These are phyloP conservation scores for Trametes punicea DNA, from an alignment of 768 basidiomycete species.

Conservation along the genomic window DNA sequence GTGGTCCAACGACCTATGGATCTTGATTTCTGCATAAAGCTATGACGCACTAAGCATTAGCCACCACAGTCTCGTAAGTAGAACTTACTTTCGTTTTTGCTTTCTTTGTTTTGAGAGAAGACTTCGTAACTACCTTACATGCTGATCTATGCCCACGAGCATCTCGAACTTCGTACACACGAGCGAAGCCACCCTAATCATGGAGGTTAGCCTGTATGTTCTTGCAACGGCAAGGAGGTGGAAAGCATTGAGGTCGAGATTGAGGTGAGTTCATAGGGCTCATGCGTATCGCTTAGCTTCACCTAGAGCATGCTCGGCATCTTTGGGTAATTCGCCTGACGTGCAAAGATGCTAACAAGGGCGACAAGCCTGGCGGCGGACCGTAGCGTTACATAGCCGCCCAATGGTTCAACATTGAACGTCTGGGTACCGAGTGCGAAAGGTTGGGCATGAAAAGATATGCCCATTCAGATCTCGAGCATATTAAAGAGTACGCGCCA, in stretches of 20 bases:
- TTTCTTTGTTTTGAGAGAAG: conserved; percentile 90
- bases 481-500: too few species aligned
- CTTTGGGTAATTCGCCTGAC: too few species aligned
- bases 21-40: conserved; percentile 99
- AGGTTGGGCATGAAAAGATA: neutral
- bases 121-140: conserved; percentile 94
- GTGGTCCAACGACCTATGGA: conserved; percentile 86
- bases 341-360: too few species aligned
- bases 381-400: too few species aligned
- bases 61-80: neutral
- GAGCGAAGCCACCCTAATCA: conserved; percentile 82
- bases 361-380: too few species aligned
- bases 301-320: too few species aligned
- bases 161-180: conserved; percentile 94
- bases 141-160: conserved; percentile 60
- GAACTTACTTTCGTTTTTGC: conserved; percentile 89
- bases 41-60: conserved; percentile 28
- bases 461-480: too few species aligned
- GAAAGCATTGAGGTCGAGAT: neutral
- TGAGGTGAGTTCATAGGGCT: too few species aligned
- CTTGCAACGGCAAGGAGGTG: neutral
- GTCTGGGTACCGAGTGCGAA: too few species aligned
- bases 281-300: too few species aligned
- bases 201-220: neutral
- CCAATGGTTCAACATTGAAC: too few species aligned